phyloP scores from a whole-genome alignment of 805 yeast species.

The Sungouiella thailandica region DNA sequence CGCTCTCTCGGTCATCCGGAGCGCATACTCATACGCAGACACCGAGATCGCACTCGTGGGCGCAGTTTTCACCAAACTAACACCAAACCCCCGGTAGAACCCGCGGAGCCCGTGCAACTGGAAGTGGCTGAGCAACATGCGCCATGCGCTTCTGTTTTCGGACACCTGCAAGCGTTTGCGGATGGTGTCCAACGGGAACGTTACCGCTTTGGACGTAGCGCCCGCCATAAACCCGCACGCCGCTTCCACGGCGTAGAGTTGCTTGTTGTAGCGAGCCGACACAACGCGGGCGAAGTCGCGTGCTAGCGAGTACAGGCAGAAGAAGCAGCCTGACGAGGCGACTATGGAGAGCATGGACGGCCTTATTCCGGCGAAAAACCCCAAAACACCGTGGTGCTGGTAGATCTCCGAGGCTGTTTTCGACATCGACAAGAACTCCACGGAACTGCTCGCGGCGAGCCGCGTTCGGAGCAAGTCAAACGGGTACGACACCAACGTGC shows the following conservation, averaged over 20 bases:
- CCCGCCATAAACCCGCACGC: slow-evolving; percentile 77
- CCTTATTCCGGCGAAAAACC: slow-evolving; percentile 46
- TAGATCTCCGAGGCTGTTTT: slow-evolving; percentile 22
- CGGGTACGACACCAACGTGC: slow-evolving; percentile 79
- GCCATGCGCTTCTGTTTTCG: slow-evolving; percentile 14
- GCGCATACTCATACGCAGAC: slow-evolving; percentile 53
- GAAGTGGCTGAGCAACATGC: slow-evolving; percentile 37
- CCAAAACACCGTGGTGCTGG: slow-evolving; percentile 31
- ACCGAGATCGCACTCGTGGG: slow-evolving; percentile 72
- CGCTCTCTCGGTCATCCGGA: slow-evolving; percentile 7
- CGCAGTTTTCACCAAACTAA: slow-evolving; percentile 71
- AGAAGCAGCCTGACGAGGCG: slow-evolving; percentile 68
- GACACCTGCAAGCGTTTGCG: slow-evolving; percentile 71
- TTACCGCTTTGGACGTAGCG: slow-evolving; percentile 58
- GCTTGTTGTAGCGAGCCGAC: slow-evolving; percentile 5
- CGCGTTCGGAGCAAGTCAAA: slow-evolving; percentile 86
- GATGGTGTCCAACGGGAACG: slow-evolving; percentile 84
- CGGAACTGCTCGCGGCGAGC: slow-evolving; percentile 58
- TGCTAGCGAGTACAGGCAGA: slow-evolving; percentile 57
- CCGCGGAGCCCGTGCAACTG: slow-evolving; percentile 59
- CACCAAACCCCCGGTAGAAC: slow-evolving; percentile 67
- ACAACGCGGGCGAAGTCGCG: slow-evolving; percentile 31
- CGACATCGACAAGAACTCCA: slow-evolving; percentile 34
- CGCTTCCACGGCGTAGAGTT: slow-evolving; percentile 44
- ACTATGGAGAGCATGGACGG: slow-evolving; percentile 61